A percentile compares a stretch with the other conserved stretches of the same genome.
phyloP scores from a whole-genome alignment of 1,284 basidiomycete genomes.

The Grifola frondosa region DNA sequence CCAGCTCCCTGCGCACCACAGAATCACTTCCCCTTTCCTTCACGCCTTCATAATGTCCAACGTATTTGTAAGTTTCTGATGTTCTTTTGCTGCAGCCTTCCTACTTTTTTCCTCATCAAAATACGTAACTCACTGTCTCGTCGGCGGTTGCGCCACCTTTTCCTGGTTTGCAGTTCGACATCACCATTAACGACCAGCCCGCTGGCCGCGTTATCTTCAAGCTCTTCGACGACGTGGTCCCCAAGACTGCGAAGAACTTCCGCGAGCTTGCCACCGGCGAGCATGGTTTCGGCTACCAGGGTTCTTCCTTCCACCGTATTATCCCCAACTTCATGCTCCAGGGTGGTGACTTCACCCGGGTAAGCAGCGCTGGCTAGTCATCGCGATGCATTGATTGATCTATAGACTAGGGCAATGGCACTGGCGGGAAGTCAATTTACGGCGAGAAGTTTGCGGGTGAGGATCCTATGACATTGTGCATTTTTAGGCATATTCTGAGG shows the following conservation, averaged over 20 bases:
- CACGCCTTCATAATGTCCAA: conserved; percentile 39
- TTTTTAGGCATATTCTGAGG: too few relatives aligned
- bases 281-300: conserved; percentile 41
- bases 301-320: conserved; percentile 38
- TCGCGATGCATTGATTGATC: conserved; percentile 6
- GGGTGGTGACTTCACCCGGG: conserved; percentile 70
- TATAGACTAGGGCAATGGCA: conserved; percentile 65
- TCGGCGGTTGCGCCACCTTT: too few relatives aligned
- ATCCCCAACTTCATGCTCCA: conserved; percentile 55
- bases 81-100: background rate
- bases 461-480: too few relatives aligned
- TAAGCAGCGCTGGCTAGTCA: too few relatives aligned
- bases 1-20: conserved; percentile 13
- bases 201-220: conserved; percentile 58
- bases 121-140: too few relatives aligned
- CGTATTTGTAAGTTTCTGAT: conserved; percentile 44
- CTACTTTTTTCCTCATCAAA: background rate
- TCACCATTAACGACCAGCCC: conserved; percentile 51
- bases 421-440: conserved; percentile 92
- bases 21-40: conserved; percentile 21
- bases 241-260: conserved; percentile 53
- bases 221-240: conserved; percentile 51
- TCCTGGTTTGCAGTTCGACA: conserved; percentile 46
- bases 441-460: conserved; percentile 79
- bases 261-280: conserved; percentile 48